These are phyloP conservation scores for Rhodotorula graminis DNA, from an alignment of 768 basidiomycete species.

Conservation along the genomic window DNA sequence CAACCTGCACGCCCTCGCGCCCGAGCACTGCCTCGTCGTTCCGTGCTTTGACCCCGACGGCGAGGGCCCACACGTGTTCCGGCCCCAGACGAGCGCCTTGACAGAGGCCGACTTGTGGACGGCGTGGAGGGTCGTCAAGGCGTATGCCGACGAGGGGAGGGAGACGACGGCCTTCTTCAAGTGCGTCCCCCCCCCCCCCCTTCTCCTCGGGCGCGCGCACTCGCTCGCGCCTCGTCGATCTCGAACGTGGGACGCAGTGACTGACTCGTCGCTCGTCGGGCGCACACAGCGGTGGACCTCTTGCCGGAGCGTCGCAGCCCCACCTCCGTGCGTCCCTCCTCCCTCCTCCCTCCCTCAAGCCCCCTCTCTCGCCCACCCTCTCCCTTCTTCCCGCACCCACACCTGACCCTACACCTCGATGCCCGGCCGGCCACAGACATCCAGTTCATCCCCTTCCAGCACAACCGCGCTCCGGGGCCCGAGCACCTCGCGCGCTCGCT, in stretches of 20 bases:
- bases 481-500: constrained; percentile 13
- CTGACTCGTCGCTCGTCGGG: too few relatives aligned
- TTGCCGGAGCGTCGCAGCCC: constrained; percentile 25
- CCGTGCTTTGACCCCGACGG: constrained; percentile 7
- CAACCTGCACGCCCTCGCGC: constrained; percentile 17
- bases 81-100: constrained; percentile 23
- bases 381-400: too few relatives aligned
- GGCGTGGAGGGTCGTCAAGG: constrained; percentile 14
- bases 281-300: constrained; percentile 17
- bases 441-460: constrained; percentile 31
- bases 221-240: too few relatives aligned
- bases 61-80: not conserved
- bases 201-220: too few relatives aligned
- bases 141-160: not conserved
- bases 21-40: constrained; percentile 25
- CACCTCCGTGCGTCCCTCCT: constrained; percentile 14
- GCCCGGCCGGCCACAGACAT: not conserved
- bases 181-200: not conserved
- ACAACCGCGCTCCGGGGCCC: not conserved
- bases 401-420: too few relatives aligned
- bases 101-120: not conserved
- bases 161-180: constrained; percentile 27
- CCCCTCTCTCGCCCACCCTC: not conserved
- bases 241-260: too few relatives aligned
- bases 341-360: too few relatives aligned